Percentiles rank a stretch among this genome's conserved stretches.
Conservation (phyloP, 331 rosid species). For the Cucumis variabilis region DNA sequence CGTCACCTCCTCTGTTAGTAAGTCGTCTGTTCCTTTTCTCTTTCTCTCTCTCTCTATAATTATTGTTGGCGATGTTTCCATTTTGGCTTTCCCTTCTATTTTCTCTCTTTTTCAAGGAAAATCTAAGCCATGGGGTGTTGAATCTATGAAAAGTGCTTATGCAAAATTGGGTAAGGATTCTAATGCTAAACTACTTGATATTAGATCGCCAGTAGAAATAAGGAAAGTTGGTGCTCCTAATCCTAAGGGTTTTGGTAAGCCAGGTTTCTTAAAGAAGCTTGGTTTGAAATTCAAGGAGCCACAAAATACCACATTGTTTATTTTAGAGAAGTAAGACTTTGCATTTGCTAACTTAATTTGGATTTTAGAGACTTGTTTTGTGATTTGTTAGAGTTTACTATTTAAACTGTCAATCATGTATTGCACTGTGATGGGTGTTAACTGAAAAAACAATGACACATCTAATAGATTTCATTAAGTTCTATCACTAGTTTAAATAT, state of each 20-base stretch:
- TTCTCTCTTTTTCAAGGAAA: too few relatives aligned
- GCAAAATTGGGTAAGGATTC: slow-evolving; percentile 74
- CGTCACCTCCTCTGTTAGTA: too few relatives aligned
- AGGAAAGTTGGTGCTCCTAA: slow-evolving; percentile 81
- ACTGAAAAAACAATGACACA: too few relatives aligned
- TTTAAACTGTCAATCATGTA: too few relatives aligned
- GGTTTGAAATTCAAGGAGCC: slow-evolving; percentile 97
- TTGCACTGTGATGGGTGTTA: too few relatives aligned
- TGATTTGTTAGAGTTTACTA: too few relatives aligned
- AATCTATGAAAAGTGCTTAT: slow-evolving; percentile 84
- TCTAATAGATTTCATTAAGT: too few relatives aligned
- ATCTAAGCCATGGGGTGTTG: slow-evolving; percentile 93
- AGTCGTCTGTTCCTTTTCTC: too few relatives aligned
- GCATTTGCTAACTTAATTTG: slow-evolving; percentile 1
- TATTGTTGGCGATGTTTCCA: slow-evolving; percentile 74
- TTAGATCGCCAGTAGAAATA: slow-evolving; percentile 65
- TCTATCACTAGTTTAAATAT: too few relatives aligned
- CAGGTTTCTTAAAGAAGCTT: slow-evolving; percentile 84
- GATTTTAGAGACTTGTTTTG: not conserved
- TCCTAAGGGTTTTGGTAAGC: slow-evolving; percentile 71
- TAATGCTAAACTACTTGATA: slow-evolving; percentile 83
- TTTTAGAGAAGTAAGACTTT: slow-evolving; percentile 89
- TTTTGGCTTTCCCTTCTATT: slow-evolving; percentile 78
- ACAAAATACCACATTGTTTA: slow-evolving; percentile 86
- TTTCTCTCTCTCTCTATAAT: too few relatives aligned